Percentiles rank a stretch among this genome's conserved stretches.
These are phyloP conservation scores for Coniochaeta ligniaria DNA, from an alignment of 2,329 filamentous ascomycete species.

Conservation along the genomic window DNA sequence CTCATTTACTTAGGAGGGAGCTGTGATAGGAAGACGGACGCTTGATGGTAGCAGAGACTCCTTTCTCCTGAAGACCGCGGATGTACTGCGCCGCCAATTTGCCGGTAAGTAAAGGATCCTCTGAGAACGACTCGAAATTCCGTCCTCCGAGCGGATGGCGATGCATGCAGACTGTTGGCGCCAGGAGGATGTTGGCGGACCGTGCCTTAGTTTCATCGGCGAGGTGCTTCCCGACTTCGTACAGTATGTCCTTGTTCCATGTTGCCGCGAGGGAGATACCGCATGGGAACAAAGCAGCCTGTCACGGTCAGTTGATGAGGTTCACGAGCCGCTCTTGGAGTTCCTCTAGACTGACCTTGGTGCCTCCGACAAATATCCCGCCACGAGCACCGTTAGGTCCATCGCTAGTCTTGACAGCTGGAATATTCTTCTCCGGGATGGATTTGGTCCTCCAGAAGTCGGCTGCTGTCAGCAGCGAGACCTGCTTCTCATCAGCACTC, in stretches of 20 bases:
- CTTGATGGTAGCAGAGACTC: slow-evolving; percentile 72
- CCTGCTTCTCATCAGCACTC: slow-evolving; percentile 24
- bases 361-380: slow-evolving; percentile 61
- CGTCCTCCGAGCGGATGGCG: slow-evolving; percentile 76
- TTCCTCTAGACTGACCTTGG: slow-evolving; percentile 35
- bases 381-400: slow-evolving; percentile 65
- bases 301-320: slow-evolving; percentile 8
- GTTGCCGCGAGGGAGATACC: slow-evolving; percentile 73
- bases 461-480: slow-evolving; percentile 52
- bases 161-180: slow-evolving; percentile 76
- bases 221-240: slow-evolving; percentile 62
- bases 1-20: no score
- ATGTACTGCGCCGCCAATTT: slow-evolving; percentile 67
- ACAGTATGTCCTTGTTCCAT: slow-evolving; percentile 66
- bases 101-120: slow-evolving; percentile 72
- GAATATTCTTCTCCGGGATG: slow-evolving; percentile 55
- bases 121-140: slow-evolving; percentile 82
- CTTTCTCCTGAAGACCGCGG: slow-evolving; percentile 64
- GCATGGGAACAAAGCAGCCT: slow-evolving; percentile 74
- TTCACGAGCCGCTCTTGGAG: background rate
- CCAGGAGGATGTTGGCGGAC: slow-evolving; percentile 66
- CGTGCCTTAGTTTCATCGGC: slow-evolving; percentile 66
- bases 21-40: slow-evolving; percentile 36
- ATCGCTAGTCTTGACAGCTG: slow-evolving; percentile 60
- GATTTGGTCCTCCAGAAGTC: slow-evolving; percentile 66